Conservation (phyloP, 2,329 filamentous ascomycete species). For the Penicillium sp. region DNA sequence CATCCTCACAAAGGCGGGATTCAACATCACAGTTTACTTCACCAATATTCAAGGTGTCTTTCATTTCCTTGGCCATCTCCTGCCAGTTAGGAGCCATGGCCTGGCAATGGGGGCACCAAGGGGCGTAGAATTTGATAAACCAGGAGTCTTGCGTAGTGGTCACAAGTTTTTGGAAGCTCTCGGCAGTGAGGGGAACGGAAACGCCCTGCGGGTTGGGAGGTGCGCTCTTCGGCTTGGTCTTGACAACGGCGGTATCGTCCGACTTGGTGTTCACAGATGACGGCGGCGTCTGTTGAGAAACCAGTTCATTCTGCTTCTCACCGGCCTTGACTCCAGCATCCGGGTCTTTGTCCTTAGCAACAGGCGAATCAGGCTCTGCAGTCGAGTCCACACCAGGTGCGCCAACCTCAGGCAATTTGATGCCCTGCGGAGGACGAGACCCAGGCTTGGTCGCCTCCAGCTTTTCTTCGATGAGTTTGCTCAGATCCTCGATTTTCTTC, state of each 20-base stretch:
- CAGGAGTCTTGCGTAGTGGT: slow-evolving; percentile 87
- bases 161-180: slow-evolving; percentile 82
- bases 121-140: slow-evolving; percentile 99
- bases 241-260: slow-evolving; percentile 41
- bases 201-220: slow-evolving; percentile 74
- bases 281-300: slow-evolving; percentile 25
- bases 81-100: slow-evolving; percentile 88
- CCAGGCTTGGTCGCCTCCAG: slow-evolving; percentile 80
- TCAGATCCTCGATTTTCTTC: slow-evolving; percentile 67
- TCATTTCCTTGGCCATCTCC: slow-evolving; percentile 87
- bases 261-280: slow-evolving; percentile 22
- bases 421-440: slow-evolving; percentile 66
- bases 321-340: slow-evolving; percentile 40
- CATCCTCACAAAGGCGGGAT: slow-evolving; percentile 87
- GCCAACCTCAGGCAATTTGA: slow-evolving; percentile 71
- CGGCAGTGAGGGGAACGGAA: slow-evolving; percentile 74
- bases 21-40: slow-evolving; percentile 95
- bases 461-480: slow-evolving; percentile 70
- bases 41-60: slow-evolving; percentile 84
- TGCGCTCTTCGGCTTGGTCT: slow-evolving; percentile 53
- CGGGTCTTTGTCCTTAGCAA: slow-evolving; percentile 46
- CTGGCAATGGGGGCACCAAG: slow-evolving; percentile 96
- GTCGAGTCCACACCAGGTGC: slow-evolving; percentile 53
- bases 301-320: slow-evolving; percentile 45
- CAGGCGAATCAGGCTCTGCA: slow-evolving; percentile 38